Evolutionary conservation across 768 basidiomycete genomes (phyloP).

Genomic region (Panus rudis): DNA sequence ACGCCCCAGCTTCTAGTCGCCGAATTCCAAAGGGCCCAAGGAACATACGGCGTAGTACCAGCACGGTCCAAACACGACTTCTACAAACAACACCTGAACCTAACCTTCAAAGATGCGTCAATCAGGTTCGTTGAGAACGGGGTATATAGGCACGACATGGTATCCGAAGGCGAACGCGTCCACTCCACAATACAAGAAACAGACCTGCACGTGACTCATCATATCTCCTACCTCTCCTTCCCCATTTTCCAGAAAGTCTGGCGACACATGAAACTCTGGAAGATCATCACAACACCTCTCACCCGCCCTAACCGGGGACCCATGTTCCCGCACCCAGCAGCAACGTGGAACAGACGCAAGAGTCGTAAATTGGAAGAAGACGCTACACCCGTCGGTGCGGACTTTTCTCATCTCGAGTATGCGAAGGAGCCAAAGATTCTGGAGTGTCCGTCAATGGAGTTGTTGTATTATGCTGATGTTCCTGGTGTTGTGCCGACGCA

Average conservation of each 20-base stretch:
- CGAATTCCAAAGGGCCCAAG: conserved; percentile 72
- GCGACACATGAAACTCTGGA: conserved; percentile 38
- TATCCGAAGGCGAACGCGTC: conserved; percentile 54
- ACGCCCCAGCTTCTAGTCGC: conserved; percentile 77
- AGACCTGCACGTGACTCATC: conserved; percentile 12
- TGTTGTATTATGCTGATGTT: conserved; percentile 83
- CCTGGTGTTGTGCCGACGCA: conserved; percentile 64
- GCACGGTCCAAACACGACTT: conserved; percentile 75
- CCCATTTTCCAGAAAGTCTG: conserved; percentile 43
- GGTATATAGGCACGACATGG: conserved; percentile 63
- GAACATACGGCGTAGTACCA: conserved; percentile 69
- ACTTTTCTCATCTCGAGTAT: conserved; percentile 66
- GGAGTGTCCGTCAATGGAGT: conserved; percentile 67
- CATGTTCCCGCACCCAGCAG: conserved; percentile 11
- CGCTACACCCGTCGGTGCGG: conserved; percentile 46
- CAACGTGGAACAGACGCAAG: conserved; percentile 18
- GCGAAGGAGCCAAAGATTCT: conserved; percentile 81
- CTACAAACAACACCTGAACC: conserved; percentile 71
- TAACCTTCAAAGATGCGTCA: conserved; percentile 61
- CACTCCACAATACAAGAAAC: conserved; percentile 50
- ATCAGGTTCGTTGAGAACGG: conserved; percentile 71
- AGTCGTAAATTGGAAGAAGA: conserved; percentile 38
- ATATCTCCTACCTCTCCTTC: conserved; percentile 30
- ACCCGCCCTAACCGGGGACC: too few species aligned
- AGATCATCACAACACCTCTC: background rate